Evolutionary conservation across 768 basidiomycete genomes (phyloP).

Genomic region (Trametes villosa): DNA sequence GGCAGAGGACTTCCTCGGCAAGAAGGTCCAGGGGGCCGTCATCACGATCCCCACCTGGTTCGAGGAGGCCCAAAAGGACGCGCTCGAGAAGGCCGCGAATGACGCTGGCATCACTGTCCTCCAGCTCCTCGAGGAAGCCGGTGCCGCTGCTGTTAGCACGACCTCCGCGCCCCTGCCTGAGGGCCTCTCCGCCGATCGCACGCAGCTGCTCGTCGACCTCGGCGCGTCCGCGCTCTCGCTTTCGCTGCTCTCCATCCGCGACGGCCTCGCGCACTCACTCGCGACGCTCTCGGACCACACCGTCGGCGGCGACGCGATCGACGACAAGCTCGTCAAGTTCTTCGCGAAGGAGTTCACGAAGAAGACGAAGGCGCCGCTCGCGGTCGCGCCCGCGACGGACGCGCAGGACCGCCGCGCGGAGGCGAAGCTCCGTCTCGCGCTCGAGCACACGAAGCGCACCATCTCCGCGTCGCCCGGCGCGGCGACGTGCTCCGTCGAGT

Average conservation of each 20-base stretch:
- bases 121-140: conserved; percentile 87
- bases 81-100: conserved; percentile 72
- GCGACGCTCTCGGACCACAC: conserved; percentile 50
- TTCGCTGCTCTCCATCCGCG: conserved; percentile 71
- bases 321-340: conserved; percentile 83
- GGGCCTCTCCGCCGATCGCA: conserved; percentile 61
- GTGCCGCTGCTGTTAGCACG: conserved; percentile 68
- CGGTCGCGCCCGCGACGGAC: conserved; percentile 62
- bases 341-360: conserved; percentile 97
- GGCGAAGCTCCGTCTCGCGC: conserved; percentile 90
- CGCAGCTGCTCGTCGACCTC: conserved; percentile 80
- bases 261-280: conserved; percentile 72
- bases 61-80: conserved; percentile 64
- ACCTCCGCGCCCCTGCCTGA: conserved; percentile 50
- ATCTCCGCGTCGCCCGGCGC: conserved; percentile 85
- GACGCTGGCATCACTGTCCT: conserved; percentile 84
- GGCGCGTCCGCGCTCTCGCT: conserved; percentile 75
- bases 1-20: conserved; percentile 90
- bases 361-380: conserved; percentile 82
- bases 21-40: conserved; percentile 77
- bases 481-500: conserved; percentile 91
- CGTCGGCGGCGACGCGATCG: conserved; percentile 73
- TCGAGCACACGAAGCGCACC: conserved; percentile 94
- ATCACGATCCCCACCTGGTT: conserved; percentile 84
- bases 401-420: conserved; percentile 79